Percentiles rank a stretch among this genome's conserved stretches.
Conservation (phyloP, 2,329 filamentous ascomycete species). For the Talaromyces sp. region DNA sequence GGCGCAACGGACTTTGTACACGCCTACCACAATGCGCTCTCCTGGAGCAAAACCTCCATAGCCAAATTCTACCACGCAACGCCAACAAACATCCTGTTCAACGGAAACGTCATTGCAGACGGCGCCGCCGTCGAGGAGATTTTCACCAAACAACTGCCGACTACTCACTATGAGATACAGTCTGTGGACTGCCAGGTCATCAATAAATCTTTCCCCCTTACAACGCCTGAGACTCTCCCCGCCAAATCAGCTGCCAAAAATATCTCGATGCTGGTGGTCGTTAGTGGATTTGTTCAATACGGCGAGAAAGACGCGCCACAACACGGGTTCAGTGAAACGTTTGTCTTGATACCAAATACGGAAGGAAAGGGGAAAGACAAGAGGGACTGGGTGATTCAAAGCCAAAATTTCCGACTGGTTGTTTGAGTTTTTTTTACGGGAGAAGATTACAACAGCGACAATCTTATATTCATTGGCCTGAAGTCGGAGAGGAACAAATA, state of each 20-base stretch:
- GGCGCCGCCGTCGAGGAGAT: constrained; percentile 63
- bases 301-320: constrained; percentile 59
- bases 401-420: constrained; percentile 63
- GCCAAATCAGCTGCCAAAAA: constrained; percentile 48
- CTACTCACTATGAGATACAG: constrained; percentile 66
- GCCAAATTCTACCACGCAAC: constrained; percentile 63
- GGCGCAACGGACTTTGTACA: constrained; percentile 68
- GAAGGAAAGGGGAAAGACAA: constrained; percentile 48
- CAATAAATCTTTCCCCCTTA: constrained; percentile 63
- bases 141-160: constrained; percentile 61
- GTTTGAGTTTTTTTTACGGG: constrained; percentile 26
- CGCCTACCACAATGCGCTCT: constrained; percentile 70
- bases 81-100: constrained; percentile 68
- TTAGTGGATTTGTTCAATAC: constrained; percentile 68
- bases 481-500: background rate
- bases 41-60: constrained; percentile 54
- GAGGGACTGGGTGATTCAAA: constrained; percentile 62
- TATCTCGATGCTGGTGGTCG: constrained; percentile 66
- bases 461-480: background rate
- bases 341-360: constrained; percentile 74
- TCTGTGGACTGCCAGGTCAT: constrained; percentile 73
- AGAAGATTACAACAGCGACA: background rate
- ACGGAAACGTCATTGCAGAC: constrained; percentile 63
- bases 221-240: constrained; percentile 32
- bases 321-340: constrained; percentile 71